Percentiles rank a stretch among this genome's conserved stretches.
phyloP scores from a whole-genome alignment of 108 stramenopile species.

The Parmales sp. region DNA sequence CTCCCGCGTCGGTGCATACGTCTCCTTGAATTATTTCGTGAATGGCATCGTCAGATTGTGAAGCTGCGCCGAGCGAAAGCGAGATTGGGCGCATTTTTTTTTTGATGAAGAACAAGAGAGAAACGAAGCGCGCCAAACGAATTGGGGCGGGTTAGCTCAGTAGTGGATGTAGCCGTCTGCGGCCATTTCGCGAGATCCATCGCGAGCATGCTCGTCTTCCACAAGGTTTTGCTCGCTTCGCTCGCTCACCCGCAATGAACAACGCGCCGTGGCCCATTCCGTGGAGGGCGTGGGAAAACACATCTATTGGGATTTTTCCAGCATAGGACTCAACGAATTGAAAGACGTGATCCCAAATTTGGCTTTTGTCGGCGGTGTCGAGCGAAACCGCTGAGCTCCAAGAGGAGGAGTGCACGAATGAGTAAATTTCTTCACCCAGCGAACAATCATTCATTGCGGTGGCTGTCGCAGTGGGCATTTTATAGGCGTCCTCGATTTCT shows the following conservation, averaged over 20 bases:
- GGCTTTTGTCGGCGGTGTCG: neutral
- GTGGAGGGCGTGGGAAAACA: neutral
- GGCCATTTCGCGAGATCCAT: too few species aligned
- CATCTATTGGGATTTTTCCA: neutral
- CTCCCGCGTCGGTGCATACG: neutral
- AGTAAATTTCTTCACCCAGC: neutral
- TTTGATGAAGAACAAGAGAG: neutral
- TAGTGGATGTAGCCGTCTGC: too few species aligned
- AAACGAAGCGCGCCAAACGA: too few species aligned
- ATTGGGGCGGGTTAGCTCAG: too few species aligned
- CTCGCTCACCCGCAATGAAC: conserved; percentile 1
- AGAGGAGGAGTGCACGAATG: neutral
- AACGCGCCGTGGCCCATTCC: neutral
- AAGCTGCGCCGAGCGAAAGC: too few species aligned
- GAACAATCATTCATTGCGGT: too few species aligned
- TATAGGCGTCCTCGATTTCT: conserved; percentile 3
- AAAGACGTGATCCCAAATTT: neutral
- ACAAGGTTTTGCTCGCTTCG: too few species aligned
- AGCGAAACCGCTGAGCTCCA: neutral
- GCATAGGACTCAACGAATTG: too few species aligned
- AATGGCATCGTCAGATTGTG: too few species aligned
- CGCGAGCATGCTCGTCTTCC: too few species aligned
- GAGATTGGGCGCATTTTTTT: too few species aligned
- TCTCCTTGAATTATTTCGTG: neutral
- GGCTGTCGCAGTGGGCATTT: too few species aligned